Evolutionary conservation across 306 rosid species (phyloP).

Genomic region (Leucaena leucocephala): DNA sequence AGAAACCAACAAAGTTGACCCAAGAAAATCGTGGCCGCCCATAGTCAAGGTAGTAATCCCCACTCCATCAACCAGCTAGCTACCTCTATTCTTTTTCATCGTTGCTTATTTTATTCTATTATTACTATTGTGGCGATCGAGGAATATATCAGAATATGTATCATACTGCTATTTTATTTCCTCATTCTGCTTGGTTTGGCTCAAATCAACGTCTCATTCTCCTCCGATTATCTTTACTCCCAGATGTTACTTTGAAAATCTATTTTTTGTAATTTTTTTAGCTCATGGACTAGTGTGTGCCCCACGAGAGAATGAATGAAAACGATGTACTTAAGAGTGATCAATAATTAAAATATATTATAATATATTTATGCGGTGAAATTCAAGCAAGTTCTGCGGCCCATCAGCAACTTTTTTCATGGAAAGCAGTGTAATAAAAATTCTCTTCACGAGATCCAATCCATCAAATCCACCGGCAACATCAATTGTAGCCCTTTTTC

Average conservation of each 20-base stretch:
- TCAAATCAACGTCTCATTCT: background rate
- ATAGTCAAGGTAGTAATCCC: slow-evolving; percentile 1
- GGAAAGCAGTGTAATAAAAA: slow-evolving; percentile 51
- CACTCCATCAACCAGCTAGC: background rate
- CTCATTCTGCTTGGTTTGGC: background rate
- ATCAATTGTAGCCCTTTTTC: background rate
- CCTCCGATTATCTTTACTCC: background rate
- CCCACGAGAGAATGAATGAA: slow-evolving; percentile 12
- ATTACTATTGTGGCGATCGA: background rate
- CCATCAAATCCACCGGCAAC: slow-evolving; percentile 32
- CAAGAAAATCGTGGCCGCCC: slow-evolving; percentile 43
- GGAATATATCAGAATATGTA: background rate
- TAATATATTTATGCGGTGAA: slow-evolving; percentile 29
- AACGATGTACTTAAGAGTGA: background rate
- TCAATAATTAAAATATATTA: background rate
- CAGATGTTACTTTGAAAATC: background rate
- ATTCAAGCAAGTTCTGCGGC: slow-evolving; percentile 50
- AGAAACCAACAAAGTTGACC: slow-evolving; percentile 44
- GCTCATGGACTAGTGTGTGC: background rate
- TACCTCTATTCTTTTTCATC: background rate
- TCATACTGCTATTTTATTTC: background rate
- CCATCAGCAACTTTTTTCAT: slow-evolving; percentile 37
- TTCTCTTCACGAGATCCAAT: slow-evolving; percentile 68
- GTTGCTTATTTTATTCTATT: background rate
- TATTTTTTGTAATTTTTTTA: background rate